Percentiles rank a stretch among this genome's conserved stretches.
These are phyloP conservation scores for Betula pendula DNA, from an alignment of 306 rosid species.

Conservation along the genomic window DNA sequence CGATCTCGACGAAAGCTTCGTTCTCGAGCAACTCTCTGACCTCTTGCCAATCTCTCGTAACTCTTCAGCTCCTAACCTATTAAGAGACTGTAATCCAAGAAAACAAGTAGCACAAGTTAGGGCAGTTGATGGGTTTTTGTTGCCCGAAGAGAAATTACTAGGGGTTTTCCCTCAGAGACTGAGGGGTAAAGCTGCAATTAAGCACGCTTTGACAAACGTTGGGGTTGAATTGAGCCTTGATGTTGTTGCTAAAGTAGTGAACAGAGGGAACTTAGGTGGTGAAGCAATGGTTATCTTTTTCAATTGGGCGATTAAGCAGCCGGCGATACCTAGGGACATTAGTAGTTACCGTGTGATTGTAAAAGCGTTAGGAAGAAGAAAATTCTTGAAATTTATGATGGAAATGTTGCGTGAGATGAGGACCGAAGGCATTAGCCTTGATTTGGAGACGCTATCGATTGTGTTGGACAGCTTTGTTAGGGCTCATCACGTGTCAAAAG, in stretches of 20 bases:
- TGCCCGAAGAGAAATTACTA: constrained; percentile 67
- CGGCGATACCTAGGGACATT: constrained; percentile 44
- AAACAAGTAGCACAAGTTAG: constrained; percentile 16
- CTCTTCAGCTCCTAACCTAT: background rate
- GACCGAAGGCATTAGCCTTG: constrained; percentile 36
- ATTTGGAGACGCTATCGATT: constrained; percentile 50
- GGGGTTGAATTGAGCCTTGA: constrained; percentile 49
- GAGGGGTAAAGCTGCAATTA: constrained; percentile 62
- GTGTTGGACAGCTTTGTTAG: constrained; percentile 68
- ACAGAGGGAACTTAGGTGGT: constrained; percentile 64
- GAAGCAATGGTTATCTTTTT: constrained; percentile 72
- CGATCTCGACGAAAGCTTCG: constrained; percentile 38
- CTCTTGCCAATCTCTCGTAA: constrained; percentile 38
- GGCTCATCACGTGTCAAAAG: constrained; percentile 64
- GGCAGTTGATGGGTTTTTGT: constrained; percentile 58
- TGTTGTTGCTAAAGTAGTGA: constrained; percentile 48
- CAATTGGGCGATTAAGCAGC: constrained; percentile 73
- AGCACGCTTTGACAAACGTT: constrained; percentile 50
- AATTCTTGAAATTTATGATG: constrained; percentile 49
- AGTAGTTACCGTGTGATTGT: constrained; percentile 48
- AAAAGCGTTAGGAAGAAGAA: constrained; percentile 82
- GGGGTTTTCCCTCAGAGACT: constrained; percentile 82
- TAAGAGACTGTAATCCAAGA: background rate
- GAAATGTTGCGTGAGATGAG: constrained; percentile 49
- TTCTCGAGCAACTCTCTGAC: constrained; percentile 54